Base-by-base conservation (phyloP, 164 flowering plant genomes). In the Kingdonia uniflora region DNA sequence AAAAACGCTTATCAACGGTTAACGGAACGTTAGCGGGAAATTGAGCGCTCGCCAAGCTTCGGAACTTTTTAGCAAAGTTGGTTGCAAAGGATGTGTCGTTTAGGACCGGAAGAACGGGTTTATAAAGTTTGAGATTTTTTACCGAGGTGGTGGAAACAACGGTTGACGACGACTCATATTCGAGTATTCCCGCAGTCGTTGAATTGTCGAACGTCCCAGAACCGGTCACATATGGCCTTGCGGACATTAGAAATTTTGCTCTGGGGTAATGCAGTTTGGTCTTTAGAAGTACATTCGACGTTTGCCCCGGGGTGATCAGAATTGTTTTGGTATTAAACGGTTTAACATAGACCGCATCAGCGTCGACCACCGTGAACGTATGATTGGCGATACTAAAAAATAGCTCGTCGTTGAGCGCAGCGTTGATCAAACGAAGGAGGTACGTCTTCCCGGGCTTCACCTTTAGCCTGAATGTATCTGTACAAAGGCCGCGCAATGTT, bases 11-110 rank as follows among this genome's bases (percentile, higher is more conserved):
- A 21, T 71, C 69, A 0, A 71, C 67, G 8, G 38, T 71, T 8
- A 60, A 58, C 10, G 78, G 75, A 14, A 71, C 74, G 19, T 71
- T 66, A 15, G 71, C 68, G 0, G 79, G 75, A 58, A 60, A 71
- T 17, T 66, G 60, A 1, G 64, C 11, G 19, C 17, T 66, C 0
- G 69, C 69, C 2, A 71, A 52, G 64, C 75, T 71, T 1, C 73
- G 62, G 29, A 71, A 55, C 23, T 37, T 71, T 15, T 19, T 53
- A 0, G 63, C 35, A 38, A 68, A 74, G 10, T 40, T 63, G 11
- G 71, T 42, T 0, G 69, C 73, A 19, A 52, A 62, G 19, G 66
- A 7, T 8, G 73, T 74, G 62, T 74, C 73, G 44, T 74, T 74
- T 1, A 71, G 58, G 1, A 66, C 25, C 14, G 78, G 78, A 1